These are phyloP conservation scores for Echinosophora koreensis DNA, from an alignment of 306 rosid species.

Conservation along the genomic window DNA sequence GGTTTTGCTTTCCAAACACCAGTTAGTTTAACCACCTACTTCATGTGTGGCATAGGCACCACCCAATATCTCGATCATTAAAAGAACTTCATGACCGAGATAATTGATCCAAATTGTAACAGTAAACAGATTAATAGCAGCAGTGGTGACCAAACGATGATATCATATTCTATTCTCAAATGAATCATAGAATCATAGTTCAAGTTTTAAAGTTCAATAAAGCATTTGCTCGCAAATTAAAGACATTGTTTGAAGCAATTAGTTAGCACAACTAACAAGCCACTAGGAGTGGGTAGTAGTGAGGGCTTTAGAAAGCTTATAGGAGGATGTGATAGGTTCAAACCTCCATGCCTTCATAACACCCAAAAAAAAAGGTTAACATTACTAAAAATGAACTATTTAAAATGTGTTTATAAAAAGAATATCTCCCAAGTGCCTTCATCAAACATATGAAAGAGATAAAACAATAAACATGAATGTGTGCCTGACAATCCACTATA, in stretches of 20 bases:
- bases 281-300: background rate
- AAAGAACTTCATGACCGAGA: conserved; percentile 7
- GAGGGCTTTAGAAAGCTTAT: background rate
- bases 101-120: conserved; percentile 25
- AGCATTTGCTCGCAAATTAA: background rate
- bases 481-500: background rate
- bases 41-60: background rate
- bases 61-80: background rate
- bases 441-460: conserved; percentile 12
- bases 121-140: conserved; percentile 19
- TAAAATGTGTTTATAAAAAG: conserved; percentile 17
- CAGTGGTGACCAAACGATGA: background rate
- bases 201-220: background rate
- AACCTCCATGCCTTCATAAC: background rate
- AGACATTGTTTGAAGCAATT: conserved; percentile 6
- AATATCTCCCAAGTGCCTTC: conserved; percentile 1
- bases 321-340: background rate
- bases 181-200: conserved; percentile 17
- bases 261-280: background rate
- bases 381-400: background rate
- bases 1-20: conserved; percentile 11
- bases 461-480: conserved; percentile 2
- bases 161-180: conserved; percentile 1
- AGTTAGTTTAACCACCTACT: conserved; percentile 1
- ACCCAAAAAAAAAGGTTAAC: background rate